These are phyloP conservation scores for Cyberlindnera euphorbiiphila DNA, from an alignment of 805 yeast genomes.

Conservation along the genomic window DNA sequence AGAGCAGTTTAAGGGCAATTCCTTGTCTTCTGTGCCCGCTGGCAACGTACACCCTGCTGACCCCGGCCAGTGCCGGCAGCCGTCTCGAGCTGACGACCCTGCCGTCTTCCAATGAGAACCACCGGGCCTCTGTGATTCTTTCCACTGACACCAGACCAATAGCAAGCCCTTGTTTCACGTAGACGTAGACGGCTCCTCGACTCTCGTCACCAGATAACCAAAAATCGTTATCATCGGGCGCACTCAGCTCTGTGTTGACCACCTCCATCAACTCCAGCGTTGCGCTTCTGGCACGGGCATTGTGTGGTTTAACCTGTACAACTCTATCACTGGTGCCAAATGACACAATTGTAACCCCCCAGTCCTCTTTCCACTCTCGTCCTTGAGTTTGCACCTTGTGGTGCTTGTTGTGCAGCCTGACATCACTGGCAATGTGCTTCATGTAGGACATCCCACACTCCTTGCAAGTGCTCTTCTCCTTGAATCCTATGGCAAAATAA, in stretches of 20 bases:
- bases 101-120: constrained; percentile 58
- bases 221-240: constrained; percentile 46
- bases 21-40: constrained; percentile 44
- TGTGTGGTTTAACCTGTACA: constrained; percentile 33
- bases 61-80: constrained; percentile 41
- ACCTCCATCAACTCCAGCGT: constrained; percentile 42
- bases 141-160: constrained; percentile 59
- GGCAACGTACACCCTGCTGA: constrained; percentile 47
- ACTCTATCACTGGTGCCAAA: constrained; percentile 27
- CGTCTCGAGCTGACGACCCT: constrained; percentile 43
- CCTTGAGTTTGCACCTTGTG: constrained; percentile 46
- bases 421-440: constrained; percentile 38
- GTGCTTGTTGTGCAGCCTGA: constrained; percentile 45
- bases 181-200: constrained; percentile 49
- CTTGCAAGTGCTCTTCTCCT: constrained; percentile 35
- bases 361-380: constrained; percentile 40
- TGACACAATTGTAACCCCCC: constrained; percentile 27
- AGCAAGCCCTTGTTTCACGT: constrained; percentile 41
- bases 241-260: constrained; percentile 59
- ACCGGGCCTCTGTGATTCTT: constrained; percentile 40
- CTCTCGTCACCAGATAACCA: constrained; percentile 32
- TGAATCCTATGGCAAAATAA: constrained; percentile 17
- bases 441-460: constrained; percentile 54
- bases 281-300: constrained; percentile 31
- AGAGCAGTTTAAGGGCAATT: constrained; percentile 43